Base-by-base conservation (phyloP, 2,329 filamentous ascomycete genomes). In the Trichoderma atroviride region DNA sequence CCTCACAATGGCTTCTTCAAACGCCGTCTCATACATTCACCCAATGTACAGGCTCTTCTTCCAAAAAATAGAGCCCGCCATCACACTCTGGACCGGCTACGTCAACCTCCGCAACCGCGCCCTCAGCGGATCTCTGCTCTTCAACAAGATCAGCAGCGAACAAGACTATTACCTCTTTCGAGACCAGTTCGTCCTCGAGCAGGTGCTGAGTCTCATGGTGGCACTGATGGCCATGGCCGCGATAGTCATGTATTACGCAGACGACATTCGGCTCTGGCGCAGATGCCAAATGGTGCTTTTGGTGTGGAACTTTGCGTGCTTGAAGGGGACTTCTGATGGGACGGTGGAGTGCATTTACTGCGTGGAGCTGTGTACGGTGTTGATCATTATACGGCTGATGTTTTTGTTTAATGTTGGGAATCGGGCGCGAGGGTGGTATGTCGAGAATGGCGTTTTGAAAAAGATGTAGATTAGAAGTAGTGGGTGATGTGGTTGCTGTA, bases 11-110 rank as follows among this genome's bases (percentile, higher is more conserved):
- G 29, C 47, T 19, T 3, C 31, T 6, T 19, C 65, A 40, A 68
- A 35, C 35, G 53, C 58, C 33, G 37, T 24, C 9, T 37, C 65
- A 61, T 27, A 60, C 53, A 61, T 70, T 19, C 69, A 64, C n/a
- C 10, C 27, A 14, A 47, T 70, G 33, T 74, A 75, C 70, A 60
- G 60, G 53, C 69, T 71, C 69, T 72, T 74, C 66, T 75, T 76
- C 68, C 69, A 69, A 9, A 73, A 74, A 29, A 47, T 72, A 52
- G 73, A 75, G 53, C 74, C 74, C 1, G 62, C 73, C 16, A 58
- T 72, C 19, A 71, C 73, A 11, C 56, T 74, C 24, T 74, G 69
- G 59, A 74, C 73, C 37, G 74, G 69, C 35, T 73, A 72, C 27
- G 68, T 75, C 69, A 73, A 71, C 57, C 71, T 71, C 31, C 27